Base-by-base conservation (phyloP, 495 filamentous ascomycete genomes). In the Massariosphaeria phaeospora region DNA sequence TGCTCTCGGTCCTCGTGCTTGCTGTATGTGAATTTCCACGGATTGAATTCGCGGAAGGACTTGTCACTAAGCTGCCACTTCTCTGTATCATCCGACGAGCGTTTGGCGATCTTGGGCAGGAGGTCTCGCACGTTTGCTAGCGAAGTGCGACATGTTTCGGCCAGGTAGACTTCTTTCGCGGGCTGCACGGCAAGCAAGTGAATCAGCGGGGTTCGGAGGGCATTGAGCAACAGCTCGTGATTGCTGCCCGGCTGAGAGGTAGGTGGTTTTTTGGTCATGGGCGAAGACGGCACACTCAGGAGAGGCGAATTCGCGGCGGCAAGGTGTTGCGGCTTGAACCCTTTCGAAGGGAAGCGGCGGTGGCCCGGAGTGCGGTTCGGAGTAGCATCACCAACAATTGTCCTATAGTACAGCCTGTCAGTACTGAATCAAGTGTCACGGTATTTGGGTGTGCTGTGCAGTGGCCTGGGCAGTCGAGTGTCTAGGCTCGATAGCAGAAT, bases 21-120 rank as follows among this genome's bases (percentile, higher is more conserved):
- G 18, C 48, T 52, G 44, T 55, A 63, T 0, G 50, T 13, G 40
- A 89, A 93, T 12, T 79, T 79, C 78, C 84, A 95, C 15, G 89
- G 78, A 65, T 95, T 85, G 25, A 96, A 73, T 52, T 95, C 89
- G 62, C 85, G 89, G 75, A 84, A 95, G 35, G 75, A 74, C 56
- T 79, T 81, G 65, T 87, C 87, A 2, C 33, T 48, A 15, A 72
- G 57, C 39, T 64, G 46, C 69, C 69, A 72, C 31, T 61, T 57
- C 12, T 63, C 62, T 13, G 65, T 54, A 10, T 49, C 55, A 38
- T 67, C 45, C 7, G 38, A 31, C 31, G 47, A 41, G 11, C 41
- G 43, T 42, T 61, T 66, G n/a, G 59, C 69, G 39, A 66, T 57
- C 61, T 65, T 66, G 24, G 50, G 57, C 1, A 71, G 56, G 26